Percentiles rank a stretch among this genome's conserved stretches.
Conservation (phyloP, 1,139 yeast species). For the Geotrichum klebahnii region DNA sequence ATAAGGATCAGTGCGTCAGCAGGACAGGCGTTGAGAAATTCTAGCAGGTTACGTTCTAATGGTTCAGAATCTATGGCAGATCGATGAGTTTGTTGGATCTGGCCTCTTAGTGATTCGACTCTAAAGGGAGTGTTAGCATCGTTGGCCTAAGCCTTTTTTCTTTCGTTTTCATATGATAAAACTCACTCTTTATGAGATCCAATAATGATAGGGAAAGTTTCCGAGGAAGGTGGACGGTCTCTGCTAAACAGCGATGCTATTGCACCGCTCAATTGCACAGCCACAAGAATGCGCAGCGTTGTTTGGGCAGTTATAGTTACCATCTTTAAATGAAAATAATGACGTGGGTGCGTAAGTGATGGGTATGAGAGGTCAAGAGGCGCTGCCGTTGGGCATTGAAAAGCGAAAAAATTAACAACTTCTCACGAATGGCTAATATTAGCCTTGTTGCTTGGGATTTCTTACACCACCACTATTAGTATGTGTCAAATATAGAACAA, state of each 20-base stretch:
- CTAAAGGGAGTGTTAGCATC: slow-evolving; percentile 19
- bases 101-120: slow-evolving; percentile 31
- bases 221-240: background rate
- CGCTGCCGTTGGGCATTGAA: too few species aligned
- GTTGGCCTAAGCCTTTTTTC: background rate
- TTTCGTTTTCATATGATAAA: background rate
- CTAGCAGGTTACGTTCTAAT: slow-evolving; percentile 44
- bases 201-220: slow-evolving; percentile 30
- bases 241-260: slow-evolving; percentile 7
- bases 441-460: too few species aligned
- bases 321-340: background rate
- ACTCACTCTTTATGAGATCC: slow-evolving; percentile 31
- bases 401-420: too few species aligned
- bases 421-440: too few species aligned
- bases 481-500: too few species aligned
- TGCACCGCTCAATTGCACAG: slow-evolving; percentile 1
- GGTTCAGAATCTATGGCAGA: slow-evolving; percentile 9
- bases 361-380: too few species aligned
- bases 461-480: too few species aligned
- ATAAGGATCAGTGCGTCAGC: slow-evolving; percentile 67
- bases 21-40: slow-evolving; percentile 56
- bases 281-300: background rate
- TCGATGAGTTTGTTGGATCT: slow-evolving; percentile 38
- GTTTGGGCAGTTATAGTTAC: background rate
- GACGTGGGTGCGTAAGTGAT: too few species aligned